These are phyloP conservation scores for Xylaria digitata DNA, from an alignment of 2,329 filamentous ascomycete species.

Conservation along the genomic window DNA sequence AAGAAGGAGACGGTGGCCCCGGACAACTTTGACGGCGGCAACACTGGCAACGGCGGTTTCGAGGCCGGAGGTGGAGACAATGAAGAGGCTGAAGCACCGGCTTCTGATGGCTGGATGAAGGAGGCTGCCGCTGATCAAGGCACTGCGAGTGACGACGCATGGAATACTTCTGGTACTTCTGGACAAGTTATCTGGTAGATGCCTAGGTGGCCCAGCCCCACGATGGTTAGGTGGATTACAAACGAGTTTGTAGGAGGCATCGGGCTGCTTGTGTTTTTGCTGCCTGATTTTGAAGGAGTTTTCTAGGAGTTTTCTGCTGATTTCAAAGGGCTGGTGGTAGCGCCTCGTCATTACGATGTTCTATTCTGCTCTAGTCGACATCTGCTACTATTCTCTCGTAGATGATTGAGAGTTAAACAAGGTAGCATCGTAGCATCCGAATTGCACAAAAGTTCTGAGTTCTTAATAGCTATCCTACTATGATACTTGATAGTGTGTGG, in stretches of 20 bases:
- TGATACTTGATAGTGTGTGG: not conserved
- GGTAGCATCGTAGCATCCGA: slow-evolving; percentile 32
- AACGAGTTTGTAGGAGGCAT: slow-evolving; percentile 2
- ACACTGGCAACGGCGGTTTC: slow-evolving; percentile 2
- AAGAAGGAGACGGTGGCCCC: slow-evolving; percentile 41
- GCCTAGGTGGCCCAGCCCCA: not conserved
- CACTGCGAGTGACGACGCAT: slow-evolving; percentile 1
- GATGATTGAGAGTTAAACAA: slow-evolving; percentile 23
- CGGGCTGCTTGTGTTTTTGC: not conserved
- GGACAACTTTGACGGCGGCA: slow-evolving; percentile 28
- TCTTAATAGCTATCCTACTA: not conserved
- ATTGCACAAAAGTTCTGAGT: slow-evolving; percentile 27
- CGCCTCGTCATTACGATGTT: slow-evolving; percentile 14
- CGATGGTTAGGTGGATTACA: not conserved
- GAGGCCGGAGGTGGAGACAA: slow-evolving; percentile 5
- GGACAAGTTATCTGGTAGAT: slow-evolving; percentile 9
- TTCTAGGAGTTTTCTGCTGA: slow-evolving; percentile 14
- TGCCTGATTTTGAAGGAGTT: slow-evolving; percentile 15
- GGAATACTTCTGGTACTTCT: not conserved
- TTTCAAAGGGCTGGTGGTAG: slow-evolving; percentile 22
- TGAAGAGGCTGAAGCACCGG: slow-evolving; percentile 19
- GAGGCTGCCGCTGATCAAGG: slow-evolving; percentile 8
- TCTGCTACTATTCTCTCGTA: slow-evolving; percentile 20
- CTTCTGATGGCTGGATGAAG: slow-evolving; percentile 25
- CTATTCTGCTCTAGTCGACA: slow-evolving; percentile 16